Percentiles rank a stretch among this genome's conserved stretches.
Evolutionary conservation across 2,329 filamentous ascomycete genomes (phyloP).

Genomic region (Gnomoniopsis smithogilvyi): DNA sequence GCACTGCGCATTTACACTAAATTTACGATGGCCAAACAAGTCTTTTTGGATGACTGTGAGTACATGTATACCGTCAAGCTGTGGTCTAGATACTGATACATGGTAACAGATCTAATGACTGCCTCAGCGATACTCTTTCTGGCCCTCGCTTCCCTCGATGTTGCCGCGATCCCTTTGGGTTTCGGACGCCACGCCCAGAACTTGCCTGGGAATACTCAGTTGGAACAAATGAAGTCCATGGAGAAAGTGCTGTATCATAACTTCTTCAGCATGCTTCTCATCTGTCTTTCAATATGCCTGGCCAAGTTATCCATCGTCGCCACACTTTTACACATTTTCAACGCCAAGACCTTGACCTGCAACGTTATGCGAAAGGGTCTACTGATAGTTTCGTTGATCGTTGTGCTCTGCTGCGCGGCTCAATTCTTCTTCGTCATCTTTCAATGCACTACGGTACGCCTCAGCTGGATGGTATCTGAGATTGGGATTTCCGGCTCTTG

Average conservation of each 20-base stretch:
- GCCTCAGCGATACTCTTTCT: constrained; percentile 1
- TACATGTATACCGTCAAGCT: not conserved
- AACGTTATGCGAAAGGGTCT: constrained; percentile 26
- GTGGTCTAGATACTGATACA: not conserved
- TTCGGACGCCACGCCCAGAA: constrained; percentile 27
- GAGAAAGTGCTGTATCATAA: constrained; percentile 20
- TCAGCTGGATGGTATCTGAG: constrained; percentile 27
- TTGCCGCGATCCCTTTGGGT: constrained; percentile 14
- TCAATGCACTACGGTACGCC: constrained; percentile 24
- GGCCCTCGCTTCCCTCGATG: not conserved
- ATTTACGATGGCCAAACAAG: not conserved
- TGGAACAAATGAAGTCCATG: constrained; percentile 18
- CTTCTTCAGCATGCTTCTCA: constrained; percentile 22
- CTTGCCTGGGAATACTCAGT: constrained; percentile 12
- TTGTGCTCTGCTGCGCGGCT: constrained; percentile 23
- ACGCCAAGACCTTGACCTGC: constrained; percentile 3
- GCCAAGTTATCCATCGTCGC: constrained; percentile 28
- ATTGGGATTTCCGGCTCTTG: constrained; percentile 21
- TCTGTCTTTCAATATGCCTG: constrained; percentile 23
- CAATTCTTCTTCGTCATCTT: constrained; percentile 26
- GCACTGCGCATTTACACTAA: constrained; percentile 4
- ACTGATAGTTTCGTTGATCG: constrained; percentile 28
- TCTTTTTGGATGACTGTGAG: constrained; percentile 5
- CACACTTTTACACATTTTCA: constrained; percentile 29
- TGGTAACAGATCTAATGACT: not conserved